phyloP scores from a whole-genome alignment of 345 rosid genomes.

The Syzygium jambos region DNA sequence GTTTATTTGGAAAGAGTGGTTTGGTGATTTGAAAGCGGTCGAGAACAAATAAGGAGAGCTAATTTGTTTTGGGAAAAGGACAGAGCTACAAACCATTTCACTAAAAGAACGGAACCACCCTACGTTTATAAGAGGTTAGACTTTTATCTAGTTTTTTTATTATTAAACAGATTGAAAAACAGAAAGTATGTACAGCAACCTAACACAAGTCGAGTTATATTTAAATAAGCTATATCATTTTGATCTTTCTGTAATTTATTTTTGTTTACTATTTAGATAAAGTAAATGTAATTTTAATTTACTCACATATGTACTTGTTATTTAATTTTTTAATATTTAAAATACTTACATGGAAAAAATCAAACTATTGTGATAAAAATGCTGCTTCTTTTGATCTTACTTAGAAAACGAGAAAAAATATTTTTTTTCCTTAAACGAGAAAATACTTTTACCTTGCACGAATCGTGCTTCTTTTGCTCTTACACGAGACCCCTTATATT shows the following conservation, averaged over 20 bases:
- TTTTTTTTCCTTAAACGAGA: not conserved
- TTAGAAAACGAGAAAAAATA: not conserved
- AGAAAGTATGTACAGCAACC: not conserved
- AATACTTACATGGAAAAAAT: not conserved
- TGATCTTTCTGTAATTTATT: no score
- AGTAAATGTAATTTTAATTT: no score
- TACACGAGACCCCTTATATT: not conserved
- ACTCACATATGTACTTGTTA: not conserved
- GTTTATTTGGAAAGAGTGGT: no score
- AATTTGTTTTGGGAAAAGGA: not conserved
- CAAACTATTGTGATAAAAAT: not conserved
- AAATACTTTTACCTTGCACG: not conserved
- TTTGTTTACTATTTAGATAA: not conserved
- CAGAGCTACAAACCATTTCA: no score
- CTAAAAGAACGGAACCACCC: not conserved
- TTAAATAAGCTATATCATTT: not conserved
- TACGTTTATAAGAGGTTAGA: not conserved
- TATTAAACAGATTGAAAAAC: not conserved
- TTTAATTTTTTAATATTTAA: no score
- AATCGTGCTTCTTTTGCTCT: not conserved
- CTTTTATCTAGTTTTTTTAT: not conserved
- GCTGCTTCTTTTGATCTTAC: not conserved
- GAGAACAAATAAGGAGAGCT: not conserved
- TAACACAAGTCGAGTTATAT: not conserved
- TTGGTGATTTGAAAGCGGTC: not conserved